phyloP scores from a whole-genome alignment of 331 rosid genomes.

The Telfairia occidentalis region DNA sequence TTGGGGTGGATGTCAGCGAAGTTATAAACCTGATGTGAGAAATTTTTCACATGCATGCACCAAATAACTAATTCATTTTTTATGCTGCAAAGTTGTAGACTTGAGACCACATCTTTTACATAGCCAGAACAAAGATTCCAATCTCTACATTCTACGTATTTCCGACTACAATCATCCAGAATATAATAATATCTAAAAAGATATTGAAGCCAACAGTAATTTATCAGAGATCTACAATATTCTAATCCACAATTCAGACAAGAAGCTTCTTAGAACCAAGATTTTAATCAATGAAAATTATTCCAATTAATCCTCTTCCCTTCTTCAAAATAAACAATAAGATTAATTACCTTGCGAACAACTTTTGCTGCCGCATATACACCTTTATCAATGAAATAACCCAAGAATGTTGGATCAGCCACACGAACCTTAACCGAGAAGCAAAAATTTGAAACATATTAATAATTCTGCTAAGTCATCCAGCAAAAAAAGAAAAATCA shows the following conservation, averaged over 20 bases:
- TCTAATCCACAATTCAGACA: background rate
- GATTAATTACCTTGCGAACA: slow-evolving; percentile 72
- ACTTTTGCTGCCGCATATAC: slow-evolving; percentile 94
- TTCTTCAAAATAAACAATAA: background rate
- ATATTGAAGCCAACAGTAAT: background rate
- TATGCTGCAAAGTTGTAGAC: background rate
- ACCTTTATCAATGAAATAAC: slow-evolving; percentile 89
- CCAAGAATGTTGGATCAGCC: slow-evolving; percentile 89
- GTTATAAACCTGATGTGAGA: background rate
- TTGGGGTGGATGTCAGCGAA: background rate
- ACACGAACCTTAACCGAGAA: slow-evolving; percentile 71
- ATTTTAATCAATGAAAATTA: background rate
- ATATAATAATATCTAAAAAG: background rate
- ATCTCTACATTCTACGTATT: background rate
- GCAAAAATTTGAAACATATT: background rate
- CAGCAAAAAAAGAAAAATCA: background rate
- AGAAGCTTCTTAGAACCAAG: background rate
- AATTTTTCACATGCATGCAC: background rate
- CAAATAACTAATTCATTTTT: background rate
- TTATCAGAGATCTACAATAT: background rate
- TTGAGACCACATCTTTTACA: background rate
- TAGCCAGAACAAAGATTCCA: background rate
- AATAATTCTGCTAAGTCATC: background rate
- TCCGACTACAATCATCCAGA: background rate
- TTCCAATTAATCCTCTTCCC: background rate